Evolutionary conservation across 129 eudicot species (phyloP), one percentile per base, ranked within the genome.

Genomic region (Flaveria sonorensis): DNA sequence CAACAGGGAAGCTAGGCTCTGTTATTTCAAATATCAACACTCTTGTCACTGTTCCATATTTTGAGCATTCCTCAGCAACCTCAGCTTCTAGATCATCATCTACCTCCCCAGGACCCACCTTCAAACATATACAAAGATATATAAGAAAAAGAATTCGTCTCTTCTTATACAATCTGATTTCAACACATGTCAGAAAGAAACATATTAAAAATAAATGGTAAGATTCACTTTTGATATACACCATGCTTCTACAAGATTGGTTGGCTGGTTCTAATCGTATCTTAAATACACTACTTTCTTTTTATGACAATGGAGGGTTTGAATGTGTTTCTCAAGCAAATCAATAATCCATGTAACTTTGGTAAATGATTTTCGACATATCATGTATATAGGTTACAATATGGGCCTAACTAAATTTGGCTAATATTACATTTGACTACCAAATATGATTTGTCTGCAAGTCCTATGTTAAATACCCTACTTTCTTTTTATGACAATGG

Each of bases 1-100:
- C 89, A 11, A 82, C 83, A 61, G 98, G 98, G 85, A 93, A 93
- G 76, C 86, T 84, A 30, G 85, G 90, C 72, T 93, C 98, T 4
- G 98, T 93, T 72, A 93, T 93, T 85, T 93, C 98, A 82, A 94
- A 94, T 85, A 94, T 94, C 50, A 94, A 83, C 78, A 94, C 98
- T 63, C 93, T 78, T 1, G 96, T 94, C 70, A 94, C 98, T 1
- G 87, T 87, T 50, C 98, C 97, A 42, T 87, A 91, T 76, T 94
- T 94, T 8, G 96, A 67, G 47, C 98, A 91, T 81, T 94, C 97
- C 70, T 89, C 91, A 21, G 93, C 97, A 36, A 94, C 92, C 82
- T 94, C 98, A 7, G 85, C 84, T 81, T 93, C 98, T 63, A 93
- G 78, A 71, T 89, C 92, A 78, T 93, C 98, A 80, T 91, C 98